phyloP scores from a whole-genome alignment of 2,329 filamentous ascomycete species.

The Metarhizium brunneum region DNA sequence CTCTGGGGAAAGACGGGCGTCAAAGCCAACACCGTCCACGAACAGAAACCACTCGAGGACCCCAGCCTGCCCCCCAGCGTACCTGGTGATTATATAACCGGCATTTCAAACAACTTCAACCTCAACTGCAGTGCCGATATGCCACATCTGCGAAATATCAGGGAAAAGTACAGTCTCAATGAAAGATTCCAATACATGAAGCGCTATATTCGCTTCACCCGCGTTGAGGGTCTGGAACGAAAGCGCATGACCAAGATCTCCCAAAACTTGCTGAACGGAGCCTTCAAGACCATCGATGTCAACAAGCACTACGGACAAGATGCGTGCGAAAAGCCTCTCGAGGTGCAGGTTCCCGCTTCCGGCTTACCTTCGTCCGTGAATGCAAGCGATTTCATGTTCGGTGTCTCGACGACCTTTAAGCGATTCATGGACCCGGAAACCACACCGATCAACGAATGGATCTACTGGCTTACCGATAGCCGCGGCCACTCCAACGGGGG shows the following conservation, averaged over 20 bases:
- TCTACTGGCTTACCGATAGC: conserved; percentile 50
- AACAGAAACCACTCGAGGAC: conserved; percentile 22
- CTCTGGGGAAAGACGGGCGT: conserved; percentile 26
- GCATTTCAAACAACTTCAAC: conserved; percentile 16
- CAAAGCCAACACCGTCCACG: conserved; percentile 15
- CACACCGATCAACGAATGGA: conserved; percentile 48
- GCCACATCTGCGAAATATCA: conserved; percentile 33
- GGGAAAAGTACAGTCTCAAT: conserved; percentile 36
- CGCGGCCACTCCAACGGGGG: conserved; percentile 46
- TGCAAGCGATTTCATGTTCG: conserved; percentile 48
- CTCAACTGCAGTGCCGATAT: conserved; percentile 43
- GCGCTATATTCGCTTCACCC: conserved; percentile 43
- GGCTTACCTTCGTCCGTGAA: conserved; percentile 41
- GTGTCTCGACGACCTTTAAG: conserved; percentile 48
- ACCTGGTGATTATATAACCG: conserved; percentile 5
- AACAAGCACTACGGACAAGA: conserved; percentile 30
- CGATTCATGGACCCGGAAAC: conserved; percentile 42
- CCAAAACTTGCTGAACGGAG: conserved; percentile 37
- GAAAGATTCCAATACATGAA: conserved; percentile 46
- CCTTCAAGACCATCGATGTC: conserved; percentile 39
- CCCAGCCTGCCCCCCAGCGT: conserved; percentile 10
- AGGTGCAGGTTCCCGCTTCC: conserved; percentile 41
- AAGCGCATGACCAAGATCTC: conserved; percentile 41
- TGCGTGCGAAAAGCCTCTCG: conserved; percentile 38
- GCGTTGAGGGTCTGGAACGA: conserved; percentile 35